Conservation (phyloP, 2,329 filamentous ascomycete species). For the Ophiocordyceps sinensis region DNA sequence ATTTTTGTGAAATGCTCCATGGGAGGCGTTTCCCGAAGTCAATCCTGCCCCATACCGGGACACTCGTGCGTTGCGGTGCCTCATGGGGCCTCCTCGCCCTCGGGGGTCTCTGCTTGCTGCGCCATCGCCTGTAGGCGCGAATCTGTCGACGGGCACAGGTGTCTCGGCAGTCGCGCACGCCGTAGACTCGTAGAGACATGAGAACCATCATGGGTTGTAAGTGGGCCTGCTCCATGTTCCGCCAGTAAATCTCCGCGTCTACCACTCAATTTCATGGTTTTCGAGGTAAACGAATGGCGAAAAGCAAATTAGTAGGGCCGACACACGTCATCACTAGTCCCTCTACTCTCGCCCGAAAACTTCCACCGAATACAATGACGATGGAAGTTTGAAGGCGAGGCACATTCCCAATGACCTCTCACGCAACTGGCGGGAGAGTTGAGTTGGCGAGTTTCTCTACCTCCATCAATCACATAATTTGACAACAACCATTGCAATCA, state of each 20-base stretch:
- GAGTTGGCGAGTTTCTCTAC: no score
- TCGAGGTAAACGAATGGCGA: slow-evolving; percentile 90
- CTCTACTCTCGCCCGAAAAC: slow-evolving; percentile 65
- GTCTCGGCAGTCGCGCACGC: background rate
- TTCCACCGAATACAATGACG: slow-evolving; percentile 54
- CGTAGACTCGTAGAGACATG: background rate
- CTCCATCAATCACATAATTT: no score
- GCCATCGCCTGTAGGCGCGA: background rate
- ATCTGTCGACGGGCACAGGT: background rate
- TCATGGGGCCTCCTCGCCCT: background rate
- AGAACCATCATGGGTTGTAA: background rate
- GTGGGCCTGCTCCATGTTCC: slow-evolving; percentile 17
- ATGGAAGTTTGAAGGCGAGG: slow-evolving; percentile 77
- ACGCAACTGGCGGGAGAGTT: no score
- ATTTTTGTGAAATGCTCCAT: slow-evolving; percentile 53
- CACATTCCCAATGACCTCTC: slow-evolving; percentile 32
- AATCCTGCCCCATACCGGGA: slow-evolving; percentile 2
- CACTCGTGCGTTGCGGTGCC: slow-evolving; percentile 2
- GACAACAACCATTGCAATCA: background rate
- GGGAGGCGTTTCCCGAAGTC: slow-evolving; percentile 61
- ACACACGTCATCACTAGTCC: slow-evolving; percentile 30
- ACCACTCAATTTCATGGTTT: slow-evolving; percentile 56
- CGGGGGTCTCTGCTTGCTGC: background rate
- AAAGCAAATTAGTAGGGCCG: slow-evolving; percentile 46
- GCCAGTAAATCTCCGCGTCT: slow-evolving; percentile 84